Conservation (phyloP, 225 moss, liverwort and hornwort genomes). For the Pleurozium schreberi region DNA sequence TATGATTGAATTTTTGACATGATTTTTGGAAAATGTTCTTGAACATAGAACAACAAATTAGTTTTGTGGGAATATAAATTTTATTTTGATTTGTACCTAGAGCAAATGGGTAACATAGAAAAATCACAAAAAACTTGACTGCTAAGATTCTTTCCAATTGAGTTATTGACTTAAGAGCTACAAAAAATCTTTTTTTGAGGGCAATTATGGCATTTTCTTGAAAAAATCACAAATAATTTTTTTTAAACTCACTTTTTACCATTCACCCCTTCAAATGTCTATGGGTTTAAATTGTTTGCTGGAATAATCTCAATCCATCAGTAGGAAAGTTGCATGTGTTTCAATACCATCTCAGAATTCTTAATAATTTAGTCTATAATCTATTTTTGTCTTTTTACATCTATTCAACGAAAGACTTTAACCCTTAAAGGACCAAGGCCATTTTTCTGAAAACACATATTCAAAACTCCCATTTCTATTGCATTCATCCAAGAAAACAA, state of each 20-base stretch:
- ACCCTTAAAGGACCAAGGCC: too few species aligned
- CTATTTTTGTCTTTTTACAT: too few species aligned
- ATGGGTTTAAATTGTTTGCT: too few species aligned
- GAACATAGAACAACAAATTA: not conserved
- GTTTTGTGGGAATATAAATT: not conserved
- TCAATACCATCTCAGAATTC: too few species aligned
- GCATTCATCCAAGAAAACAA: too few species aligned
- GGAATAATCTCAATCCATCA: too few species aligned
- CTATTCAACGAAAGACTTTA: too few species aligned
- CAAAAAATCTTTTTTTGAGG: not conserved
- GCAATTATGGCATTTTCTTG: not conserved
- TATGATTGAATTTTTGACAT: not conserved
- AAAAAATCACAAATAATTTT: not conserved
- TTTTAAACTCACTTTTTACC: not conserved
- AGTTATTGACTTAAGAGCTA: not conserved
- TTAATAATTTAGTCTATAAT: too few species aligned
- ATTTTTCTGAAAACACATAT: too few species aligned
- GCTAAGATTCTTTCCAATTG: too few species aligned
- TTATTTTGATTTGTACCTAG: rapidly evolving
- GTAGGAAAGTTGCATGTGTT: too few species aligned
- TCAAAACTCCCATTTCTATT: too few species aligned
- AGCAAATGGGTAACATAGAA: not conserved
- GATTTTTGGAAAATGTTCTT: not conserved
- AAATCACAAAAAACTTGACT: not conserved
- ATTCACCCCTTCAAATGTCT: not conserved